These are phyloP conservation scores for Lasiodiplodia theobromae DNA, from an alignment of 2,329 filamentous ascomycete species.

Conservation along the genomic window DNA sequence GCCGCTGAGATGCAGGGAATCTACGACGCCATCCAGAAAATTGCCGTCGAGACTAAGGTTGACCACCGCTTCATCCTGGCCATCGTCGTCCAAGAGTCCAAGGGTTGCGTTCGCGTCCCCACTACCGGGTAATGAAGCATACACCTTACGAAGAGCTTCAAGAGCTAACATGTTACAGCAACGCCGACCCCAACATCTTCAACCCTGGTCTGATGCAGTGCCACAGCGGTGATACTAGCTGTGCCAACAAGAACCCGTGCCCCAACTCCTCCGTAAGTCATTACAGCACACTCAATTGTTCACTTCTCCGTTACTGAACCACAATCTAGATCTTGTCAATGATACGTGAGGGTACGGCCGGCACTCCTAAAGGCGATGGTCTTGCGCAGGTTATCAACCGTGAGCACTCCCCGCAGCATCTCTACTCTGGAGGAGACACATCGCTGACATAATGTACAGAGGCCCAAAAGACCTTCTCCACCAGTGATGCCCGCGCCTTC, in stretches of 20 bases:
- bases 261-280: constrained; percentile 37
- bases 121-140: constrained; percentile 43
- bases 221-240: constrained; percentile 49
- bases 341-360: constrained; percentile 53
- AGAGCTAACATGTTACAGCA: constrained; percentile 28
- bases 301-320: neutral
- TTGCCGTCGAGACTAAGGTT: constrained; percentile 43
- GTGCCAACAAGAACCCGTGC: constrained; percentile 50
- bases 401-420: neutral
- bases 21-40: constrained; percentile 45
- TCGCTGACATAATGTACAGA: neutral
- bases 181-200: constrained; percentile 39
- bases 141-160: neutral
- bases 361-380: constrained; percentile 53
- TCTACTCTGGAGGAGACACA: neutral
- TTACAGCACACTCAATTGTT: too few relatives aligned
- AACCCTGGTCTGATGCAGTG: constrained; percentile 59
- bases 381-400: constrained; percentile 49
- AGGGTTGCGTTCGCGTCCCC: constrained; percentile 55
- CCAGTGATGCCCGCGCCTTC: constrained; percentile 47
- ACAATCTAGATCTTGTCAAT: constrained; percentile 45
- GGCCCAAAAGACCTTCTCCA: constrained; percentile 29
- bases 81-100: constrained; percentile 55
- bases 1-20: constrained; percentile 48
- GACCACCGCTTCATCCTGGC: constrained; percentile 54